Evolutionary conservation across 495 filamentous ascomycete genomes (phyloP), one percentile per base, ranked within the genome.

Genomic region (Aspergillus nanangensis): DNA sequence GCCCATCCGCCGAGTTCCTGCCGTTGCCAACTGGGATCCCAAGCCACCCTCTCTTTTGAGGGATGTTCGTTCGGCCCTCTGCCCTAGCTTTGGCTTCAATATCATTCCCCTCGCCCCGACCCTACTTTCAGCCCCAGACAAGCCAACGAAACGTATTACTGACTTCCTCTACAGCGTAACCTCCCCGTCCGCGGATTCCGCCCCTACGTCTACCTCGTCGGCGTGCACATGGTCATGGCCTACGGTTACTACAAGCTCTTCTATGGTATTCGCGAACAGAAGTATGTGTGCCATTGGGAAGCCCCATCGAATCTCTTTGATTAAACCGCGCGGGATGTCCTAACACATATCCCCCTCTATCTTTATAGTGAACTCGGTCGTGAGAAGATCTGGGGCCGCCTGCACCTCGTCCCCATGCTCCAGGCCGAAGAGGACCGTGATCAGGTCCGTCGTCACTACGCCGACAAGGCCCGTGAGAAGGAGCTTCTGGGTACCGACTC

Each of bases 391-490:
- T 98, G 93, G 93, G 76, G 84, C 35, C 85, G 93, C 54, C 91
- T 97, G 56, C 80, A 98, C 64, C 74, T 98, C 38, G 90, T 90
- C 61, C 93, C 93, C 23, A 66, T 93, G 51, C 82, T 98, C 41
- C 91, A 96, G 60, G 93, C 93, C 44, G 93, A 98, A 62, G 87
- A 92, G 59, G 93, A 98, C 73, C 85, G 93, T 38, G 93, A 98
- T 72, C 82, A 88, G 60, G 90, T 94, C 53, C 79, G 93, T 37
- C 71, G 91, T 52, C 75, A 90, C 61, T 81, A 82, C 44, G 93
- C 94, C 38, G 87, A 95, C 59, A 80, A 88, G 75, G 87, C 81
- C 45, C 75, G 93, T 34, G 94, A 96, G 78, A 88, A 88, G 79
- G 83, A 88, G 70, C 73, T 98, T 42, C 57, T 96, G 53, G 92